Base-by-base conservation (phyloP, 1,139 yeast genomes). In the Kodamaea fungicola region DNA sequence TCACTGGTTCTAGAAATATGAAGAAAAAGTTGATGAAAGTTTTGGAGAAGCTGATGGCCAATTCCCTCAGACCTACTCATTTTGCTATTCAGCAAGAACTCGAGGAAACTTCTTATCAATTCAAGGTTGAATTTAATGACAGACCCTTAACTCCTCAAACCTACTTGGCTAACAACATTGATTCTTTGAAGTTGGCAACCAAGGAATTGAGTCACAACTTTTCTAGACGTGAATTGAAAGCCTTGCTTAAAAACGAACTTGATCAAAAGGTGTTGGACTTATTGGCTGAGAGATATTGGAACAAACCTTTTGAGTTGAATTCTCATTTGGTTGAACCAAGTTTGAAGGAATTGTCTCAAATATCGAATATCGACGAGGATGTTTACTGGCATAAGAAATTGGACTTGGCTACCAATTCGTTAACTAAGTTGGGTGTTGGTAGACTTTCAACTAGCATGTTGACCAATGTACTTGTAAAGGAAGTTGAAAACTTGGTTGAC, bases 61-160 rank as follows among this genome's bases (percentile, higher is more conserved):
- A 77, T 34, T 85, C 95, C 2, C 70, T 94, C 40, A 83, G 82
- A 47, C 97, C 98, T 12, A 89, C 97, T 5, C 88, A 89, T 39
- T 72, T 78, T 38, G 76, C 90, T 6, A 90, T 94, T 37, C 88
- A 86, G 46, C 92, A 81, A 54, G 98, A 92, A 59, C 73, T 89
- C 37, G 99, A 94, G 58, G 98, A 94, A 52, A 80, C 97, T 0
- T 71, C 95, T 1, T 94, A 94, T 57, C 83, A 84, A 56, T 92
- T 88, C 66, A 94, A 94, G 59, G 98, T 94, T 19, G 97, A 92
- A 59, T 94, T 89, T 59, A 92, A 94, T 57, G 99, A 94, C 59
- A 78, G 97, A 41, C 85, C 84, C 28, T 69, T 94, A 47, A 92
- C 98, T 0, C 95, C 97, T 8, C 94, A 89, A 51, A 87, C 95